phyloP scores from a whole-genome alignment of 768 basidiomycete species.

The Mycena capillaripes region DNA sequence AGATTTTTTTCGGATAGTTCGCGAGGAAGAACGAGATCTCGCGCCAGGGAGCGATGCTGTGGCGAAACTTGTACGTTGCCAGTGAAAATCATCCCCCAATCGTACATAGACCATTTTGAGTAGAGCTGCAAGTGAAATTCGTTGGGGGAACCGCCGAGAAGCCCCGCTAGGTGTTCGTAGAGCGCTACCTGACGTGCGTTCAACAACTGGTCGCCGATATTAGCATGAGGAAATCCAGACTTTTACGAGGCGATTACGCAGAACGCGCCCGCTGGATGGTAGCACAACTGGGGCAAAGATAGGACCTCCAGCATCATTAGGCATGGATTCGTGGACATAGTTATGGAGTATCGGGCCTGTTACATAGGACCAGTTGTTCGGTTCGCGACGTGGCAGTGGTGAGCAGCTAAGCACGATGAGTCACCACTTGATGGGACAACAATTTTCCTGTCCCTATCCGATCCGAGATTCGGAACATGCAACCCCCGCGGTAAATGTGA shows the following conservation, averaged over 20 bases:
- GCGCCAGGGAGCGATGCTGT: slow-evolving; percentile 77
- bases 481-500: too few relatives aligned
- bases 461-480: too few relatives aligned
- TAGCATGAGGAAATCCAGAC: too few relatives aligned
- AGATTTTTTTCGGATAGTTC: slow-evolving; percentile 57
- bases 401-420: too few relatives aligned
- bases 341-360: too few relatives aligned
- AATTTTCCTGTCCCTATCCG: too few relatives aligned
- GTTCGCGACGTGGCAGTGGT: too few relatives aligned
- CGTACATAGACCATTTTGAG: slow-evolving; percentile 76
- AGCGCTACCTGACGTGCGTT: slow-evolving; percentile 77
- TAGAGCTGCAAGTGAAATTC: slow-evolving; percentile 75
- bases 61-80: slow-evolving; percentile 84
- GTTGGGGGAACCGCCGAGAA: slow-evolving; percentile 83
- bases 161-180: slow-evolving; percentile 84
- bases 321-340: slow-evolving; percentile 38
- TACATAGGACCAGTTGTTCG: too few relatives aligned
- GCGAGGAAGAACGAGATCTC: slow-evolving; percentile 75
- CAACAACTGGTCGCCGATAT: neutral
- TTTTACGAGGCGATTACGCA: too few relatives aligned
- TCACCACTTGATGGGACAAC: too few relatives aligned
- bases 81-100: slow-evolving; percentile 92
- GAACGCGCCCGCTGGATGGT: neutral
- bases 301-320: slow-evolving; percentile 29
- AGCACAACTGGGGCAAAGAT: too few relatives aligned